These are phyloP conservation scores for Hygrophorus pudorinus DNA, from an alignment of 768 basidiomycete species.

Conservation along the genomic window DNA sequence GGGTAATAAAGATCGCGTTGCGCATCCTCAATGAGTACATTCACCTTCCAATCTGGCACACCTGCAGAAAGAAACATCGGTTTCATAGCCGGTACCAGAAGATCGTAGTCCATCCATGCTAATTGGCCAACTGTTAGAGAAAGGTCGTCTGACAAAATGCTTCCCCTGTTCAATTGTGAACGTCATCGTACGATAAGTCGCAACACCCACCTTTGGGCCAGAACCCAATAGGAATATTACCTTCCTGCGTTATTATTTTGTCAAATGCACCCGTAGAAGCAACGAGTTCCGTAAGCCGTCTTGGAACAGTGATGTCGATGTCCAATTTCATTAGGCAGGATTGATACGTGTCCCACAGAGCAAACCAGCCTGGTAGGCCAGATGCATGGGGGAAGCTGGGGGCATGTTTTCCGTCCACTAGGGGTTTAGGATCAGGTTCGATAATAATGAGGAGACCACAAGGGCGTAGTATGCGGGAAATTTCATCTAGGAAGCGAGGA, in stretches of 20 bases:
- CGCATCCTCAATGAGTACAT: slow-evolving; percentile 48
- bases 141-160: slow-evolving; percentile 33
- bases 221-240: slow-evolving; percentile 58
- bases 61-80: slow-evolving; percentile 48
- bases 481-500: slow-evolving; percentile 47
- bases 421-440: slow-evolving; percentile 48
- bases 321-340: slow-evolving; percentile 39
- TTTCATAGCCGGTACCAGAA: slow-evolving; percentile 51
- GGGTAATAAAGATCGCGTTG: slow-evolving; percentile 60
- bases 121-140: slow-evolving; percentile 58
- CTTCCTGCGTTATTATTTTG: slow-evolving; percentile 42
- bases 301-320: slow-evolving; percentile 50
- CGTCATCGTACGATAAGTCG: not conserved
- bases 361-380: slow-evolving; percentile 48
- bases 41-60: slow-evolving; percentile 42
- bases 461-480: slow-evolving; percentile 57
- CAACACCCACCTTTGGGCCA: slow-evolving; percentile 62
- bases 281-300: slow-evolving; percentile 41
- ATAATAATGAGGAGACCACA: slow-evolving; percentile 62
- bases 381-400: slow-evolving; percentile 18
- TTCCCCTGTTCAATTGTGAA: not conserved
- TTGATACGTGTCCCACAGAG: slow-evolving; percentile 55
- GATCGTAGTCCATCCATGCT: slow-evolving; percentile 66
- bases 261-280: slow-evolving; percentile 43
- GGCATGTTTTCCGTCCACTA: slow-evolving; percentile 30